phyloP scores from a whole-genome alignment of 176 grass and related monocot species.

The Sorghum bicolor region DNA sequence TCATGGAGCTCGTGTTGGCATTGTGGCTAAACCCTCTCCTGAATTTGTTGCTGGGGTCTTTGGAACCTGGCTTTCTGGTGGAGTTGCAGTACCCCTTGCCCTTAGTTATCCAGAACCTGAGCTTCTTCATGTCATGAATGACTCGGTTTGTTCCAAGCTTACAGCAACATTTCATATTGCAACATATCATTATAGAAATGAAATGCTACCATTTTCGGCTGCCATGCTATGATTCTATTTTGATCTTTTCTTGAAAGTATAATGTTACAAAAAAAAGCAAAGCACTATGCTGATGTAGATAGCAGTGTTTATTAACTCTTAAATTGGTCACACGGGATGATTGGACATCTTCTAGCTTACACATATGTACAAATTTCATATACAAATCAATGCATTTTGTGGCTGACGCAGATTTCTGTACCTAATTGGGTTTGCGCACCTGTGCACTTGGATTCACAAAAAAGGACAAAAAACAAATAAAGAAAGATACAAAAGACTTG shows the following conservation, averaged over 20 bases:
- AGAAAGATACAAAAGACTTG: neutral
- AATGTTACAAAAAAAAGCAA: neutral
- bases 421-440: neutral
- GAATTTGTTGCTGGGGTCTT: constrained; percentile 95
- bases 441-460: neutral
- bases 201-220: neutral
- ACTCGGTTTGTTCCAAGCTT: constrained; percentile 65
- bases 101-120: constrained; percentile 89
- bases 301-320: neutral
- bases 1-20: constrained; percentile 70
- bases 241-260: neutral
- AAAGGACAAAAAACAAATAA: neutral
- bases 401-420: neutral
- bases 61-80: constrained; percentile 94
- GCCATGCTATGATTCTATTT: neutral
- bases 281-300: neutral
- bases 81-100: constrained; percentile 93
- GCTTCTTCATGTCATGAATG: constrained; percentile 94
- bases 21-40: constrained; percentile 93
- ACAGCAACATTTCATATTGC: constrained; percentile 19
- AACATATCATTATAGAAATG: constrained; percentile 6
- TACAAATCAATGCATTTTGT: constrained; percentile 5
- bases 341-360: neutral
- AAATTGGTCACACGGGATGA: neutral
- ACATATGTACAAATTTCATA: neutral